phyloP scores from a whole-genome alignment of 192 early-diverging fungal species.

The Coemansia sp. region DNA sequence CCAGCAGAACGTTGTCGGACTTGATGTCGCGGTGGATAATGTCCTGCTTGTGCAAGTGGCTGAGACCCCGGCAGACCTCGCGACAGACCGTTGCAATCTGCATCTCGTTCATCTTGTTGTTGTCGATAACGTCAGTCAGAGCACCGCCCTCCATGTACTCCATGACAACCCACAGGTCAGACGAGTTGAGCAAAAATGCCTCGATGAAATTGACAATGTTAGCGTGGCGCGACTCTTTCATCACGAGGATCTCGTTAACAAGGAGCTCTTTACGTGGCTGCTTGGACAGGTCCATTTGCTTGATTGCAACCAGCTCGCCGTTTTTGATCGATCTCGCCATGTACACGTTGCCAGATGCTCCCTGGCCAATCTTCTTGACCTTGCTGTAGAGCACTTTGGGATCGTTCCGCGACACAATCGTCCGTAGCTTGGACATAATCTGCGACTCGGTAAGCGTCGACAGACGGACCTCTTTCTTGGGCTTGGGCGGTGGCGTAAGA shows the following conservation, averaged over 20 bases:
- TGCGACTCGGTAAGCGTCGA: conserved; percentile 89
- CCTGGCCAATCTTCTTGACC: conserved; percentile 95
- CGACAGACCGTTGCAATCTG: conserved; percentile 93
- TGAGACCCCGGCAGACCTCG: conserved; percentile 77
- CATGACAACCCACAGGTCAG: conserved; percentile 96
- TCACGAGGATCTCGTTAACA: conserved; percentile 89
- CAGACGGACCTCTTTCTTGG: conserved; percentile 75
- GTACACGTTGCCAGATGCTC: conserved; percentile 98
- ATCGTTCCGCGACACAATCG: conserved; percentile 87
- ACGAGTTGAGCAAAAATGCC: conserved; percentile 77
- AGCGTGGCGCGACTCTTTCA: conserved; percentile 89
- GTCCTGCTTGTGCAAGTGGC: conserved; percentile 74
- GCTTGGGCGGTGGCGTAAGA: conserved; percentile 49
- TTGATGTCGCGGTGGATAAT: conserved; percentile 94
- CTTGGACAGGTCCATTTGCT: conserved; percentile 85
- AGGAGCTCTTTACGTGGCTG: conserved; percentile 90
- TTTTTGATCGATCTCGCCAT: conserved; percentile 74
- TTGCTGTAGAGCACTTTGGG: conserved; percentile 89
- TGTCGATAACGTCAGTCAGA: conserved; percentile 95
- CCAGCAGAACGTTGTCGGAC: conserved; percentile 82
- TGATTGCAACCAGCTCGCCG: conserved; percentile 83
- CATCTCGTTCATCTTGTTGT: conserved; percentile 86
- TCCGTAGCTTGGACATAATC: conserved; percentile 89
- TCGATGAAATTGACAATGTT: conserved; percentile 99
- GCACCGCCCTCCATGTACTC: conserved; percentile 99